Conservation (phyloP, 805 yeast genomes). For the Teunomyces barrocoloradensis region DNA sequence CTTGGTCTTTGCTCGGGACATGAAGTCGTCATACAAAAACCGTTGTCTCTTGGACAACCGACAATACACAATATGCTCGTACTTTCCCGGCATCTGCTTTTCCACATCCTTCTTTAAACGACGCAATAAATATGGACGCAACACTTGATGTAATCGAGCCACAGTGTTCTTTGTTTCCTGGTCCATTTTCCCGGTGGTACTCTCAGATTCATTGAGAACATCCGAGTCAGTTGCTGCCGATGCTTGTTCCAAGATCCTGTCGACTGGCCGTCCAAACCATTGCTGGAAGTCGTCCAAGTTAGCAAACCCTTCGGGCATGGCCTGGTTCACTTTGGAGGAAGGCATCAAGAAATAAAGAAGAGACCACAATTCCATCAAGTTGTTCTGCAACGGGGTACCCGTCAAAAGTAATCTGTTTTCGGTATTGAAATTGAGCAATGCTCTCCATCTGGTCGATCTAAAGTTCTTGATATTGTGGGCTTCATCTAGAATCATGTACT, state of each 20-base stretch:
- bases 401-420: slow-evolving; percentile 83
- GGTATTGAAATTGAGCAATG: slow-evolving; percentile 88
- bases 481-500: slow-evolving; percentile 94
- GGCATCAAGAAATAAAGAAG: slow-evolving; percentile 95
- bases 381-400: slow-evolving; percentile 97
- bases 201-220: slow-evolving; percentile 38
- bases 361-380: slow-evolving; percentile 95
- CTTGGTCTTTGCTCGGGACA: slow-evolving; percentile 93
- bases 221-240: slow-evolving; percentile 40
- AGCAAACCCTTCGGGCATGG: slow-evolving; percentile 95
- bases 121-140: slow-evolving; percentile 88
- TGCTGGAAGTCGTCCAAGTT: slow-evolving; percentile 93
- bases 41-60: slow-evolving; percentile 90
- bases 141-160: slow-evolving; percentile 83
- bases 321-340: slow-evolving; percentile 63
- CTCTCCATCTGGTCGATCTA: slow-evolving; percentile 96
- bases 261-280: slow-evolving; percentile 99
- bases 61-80: slow-evolving; percentile 93
- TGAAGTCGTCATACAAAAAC: slow-evolving; percentile 89
- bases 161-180: slow-evolving; percentile 84
- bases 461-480: slow-evolving; percentile 98
- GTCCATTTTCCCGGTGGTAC: slow-evolving; percentile 46
- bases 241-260: slow-evolving; percentile 75
- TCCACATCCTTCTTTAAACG: slow-evolving; percentile 95
- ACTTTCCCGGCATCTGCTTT: slow-evolving; percentile 97